Evolutionary conservation across 2,329 filamentous ascomycete genomes (phyloP).

Genomic region (Beauveria scarabaeidicola): DNA sequence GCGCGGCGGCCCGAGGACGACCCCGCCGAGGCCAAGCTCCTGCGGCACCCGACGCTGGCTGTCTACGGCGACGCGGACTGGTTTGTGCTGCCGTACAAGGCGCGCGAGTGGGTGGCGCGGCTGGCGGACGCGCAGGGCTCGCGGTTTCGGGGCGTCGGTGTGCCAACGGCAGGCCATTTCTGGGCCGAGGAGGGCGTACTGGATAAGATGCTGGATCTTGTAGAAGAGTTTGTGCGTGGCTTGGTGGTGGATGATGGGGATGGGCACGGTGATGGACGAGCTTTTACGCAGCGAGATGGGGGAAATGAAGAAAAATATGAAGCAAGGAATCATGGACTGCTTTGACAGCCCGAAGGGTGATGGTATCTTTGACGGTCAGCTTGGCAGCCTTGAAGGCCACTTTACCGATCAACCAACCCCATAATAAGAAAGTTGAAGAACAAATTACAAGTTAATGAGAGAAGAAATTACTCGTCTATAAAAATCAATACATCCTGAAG

Average conservation of each 20-base stretch:
- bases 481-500: too few species aligned
- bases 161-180: conserved; percentile 52
- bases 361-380: too few species aligned
- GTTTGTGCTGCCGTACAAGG: conserved; percentile 59
- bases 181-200: conserved; percentile 49
- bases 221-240: conserved; percentile 20
- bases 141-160: conserved; percentile 38
- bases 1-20: conserved; percentile 15
- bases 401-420: too few species aligned
- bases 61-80: conserved; percentile 68
- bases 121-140: conserved; percentile 37
- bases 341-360: too few species aligned
- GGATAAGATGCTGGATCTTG: conserved; percentile 23
- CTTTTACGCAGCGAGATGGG: not conserved
- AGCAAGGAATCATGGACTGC: too few species aligned
- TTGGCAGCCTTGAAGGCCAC: too few species aligned
- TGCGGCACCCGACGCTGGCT: conserved; percentile 53
- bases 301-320: too few species aligned
- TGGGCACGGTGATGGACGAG: too few species aligned
- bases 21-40: conserved; percentile 45
- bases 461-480: too few species aligned
- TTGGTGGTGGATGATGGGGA: conserved; percentile 3
- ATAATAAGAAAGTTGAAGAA: too few species aligned
- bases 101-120: conserved; percentile 56
- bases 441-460: too few species aligned